These are phyloP conservation scores for Coemansia guatemalensis DNA, from an alignment of 192 early-diverging fungal species.

Conservation along the genomic window DNA sequence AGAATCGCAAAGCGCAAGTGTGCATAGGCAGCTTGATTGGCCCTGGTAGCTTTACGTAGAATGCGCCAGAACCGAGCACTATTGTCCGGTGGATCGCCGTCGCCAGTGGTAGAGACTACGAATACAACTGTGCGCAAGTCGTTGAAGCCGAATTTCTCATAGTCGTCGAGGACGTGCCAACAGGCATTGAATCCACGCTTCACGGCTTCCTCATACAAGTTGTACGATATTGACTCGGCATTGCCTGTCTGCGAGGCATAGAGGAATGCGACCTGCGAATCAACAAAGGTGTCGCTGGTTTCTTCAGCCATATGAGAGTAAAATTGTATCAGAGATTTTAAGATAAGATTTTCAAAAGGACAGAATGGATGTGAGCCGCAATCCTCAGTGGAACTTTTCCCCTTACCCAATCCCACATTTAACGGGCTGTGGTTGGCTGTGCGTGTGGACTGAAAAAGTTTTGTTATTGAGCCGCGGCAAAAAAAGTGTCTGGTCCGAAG, in stretches of 20 bases:
- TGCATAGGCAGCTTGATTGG: slow-evolving; percentile 8
- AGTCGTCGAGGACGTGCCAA: slow-evolving; percentile 72
- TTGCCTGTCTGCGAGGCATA: slow-evolving; percentile 95
- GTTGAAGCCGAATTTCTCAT: slow-evolving; percentile 57
- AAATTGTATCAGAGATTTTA: too few species aligned
- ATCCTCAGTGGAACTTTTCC: too few species aligned
- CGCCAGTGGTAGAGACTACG: slow-evolving; percentile 90
- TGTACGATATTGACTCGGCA: slow-evolving; percentile 90
- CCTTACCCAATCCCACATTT: too few species aligned
- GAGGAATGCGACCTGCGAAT: slow-evolving; percentile 43
- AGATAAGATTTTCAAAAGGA: too few species aligned
- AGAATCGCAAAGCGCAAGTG: slow-evolving; percentile 48
- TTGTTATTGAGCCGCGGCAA: too few species aligned
- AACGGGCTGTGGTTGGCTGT: too few species aligned
- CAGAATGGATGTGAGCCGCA: too few species aligned
- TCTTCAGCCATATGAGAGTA: slow-evolving; percentile 11
- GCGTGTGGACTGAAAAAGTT: too few species aligned
- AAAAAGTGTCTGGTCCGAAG: too few species aligned
- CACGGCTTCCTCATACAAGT: slow-evolving; percentile 73
- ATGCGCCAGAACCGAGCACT: slow-evolving; percentile 86
- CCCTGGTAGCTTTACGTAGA: slow-evolving; percentile 63
- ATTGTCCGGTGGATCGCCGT: slow-evolving; percentile 97
- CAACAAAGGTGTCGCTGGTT: slow-evolving; percentile 8
- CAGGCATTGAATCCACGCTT: slow-evolving; percentile 66
- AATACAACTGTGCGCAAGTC: slow-evolving; percentile 58